Percentiles rank a stretch among this genome's conserved stretches.
Conservation (phyloP, 1,284 basidiomycete genomes). For the Lignosus rhinocerotis region DNA sequence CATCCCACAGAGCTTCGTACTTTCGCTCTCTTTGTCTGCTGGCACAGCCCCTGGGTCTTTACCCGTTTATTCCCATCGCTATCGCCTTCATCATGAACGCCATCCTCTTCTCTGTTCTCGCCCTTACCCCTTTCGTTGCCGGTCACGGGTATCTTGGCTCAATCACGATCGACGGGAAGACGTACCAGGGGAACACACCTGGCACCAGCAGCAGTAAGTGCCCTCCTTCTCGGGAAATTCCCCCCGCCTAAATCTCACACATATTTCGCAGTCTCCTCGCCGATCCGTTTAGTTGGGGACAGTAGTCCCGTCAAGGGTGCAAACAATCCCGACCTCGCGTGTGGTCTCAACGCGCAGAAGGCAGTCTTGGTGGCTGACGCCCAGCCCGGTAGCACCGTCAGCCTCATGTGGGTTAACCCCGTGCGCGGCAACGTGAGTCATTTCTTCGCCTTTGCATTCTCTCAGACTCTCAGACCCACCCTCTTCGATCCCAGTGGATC, state of each 20-base stretch:
- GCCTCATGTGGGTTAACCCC: slow-evolving; percentile 59
- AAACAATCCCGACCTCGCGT: slow-evolving; percentile 39
- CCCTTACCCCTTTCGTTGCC: slow-evolving; percentile 35
- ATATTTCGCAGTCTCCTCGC: slow-evolving; percentile 28
- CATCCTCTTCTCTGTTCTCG: slow-evolving; percentile 23
- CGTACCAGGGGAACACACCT: slow-evolving; percentile 56
- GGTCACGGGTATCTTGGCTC: slow-evolving; percentile 61
- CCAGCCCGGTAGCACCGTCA: slow-evolving; percentile 40
- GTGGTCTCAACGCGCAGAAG: slow-evolving; percentile 42
- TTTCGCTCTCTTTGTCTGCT: slow-evolving; percentile 11
- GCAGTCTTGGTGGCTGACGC: slow-evolving; percentile 39
- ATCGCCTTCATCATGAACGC: slow-evolving; percentile 17
- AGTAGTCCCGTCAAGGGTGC: slow-evolving; percentile 45
- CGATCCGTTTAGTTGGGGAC: slow-evolving; percentile 30
- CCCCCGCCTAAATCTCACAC: slow-evolving; percentile 37
- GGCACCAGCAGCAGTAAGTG: slow-evolving; percentile 32
- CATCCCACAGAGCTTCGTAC: not conserved
- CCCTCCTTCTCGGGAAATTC: slow-evolving; percentile 40
- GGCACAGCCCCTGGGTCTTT: slow-evolving; percentile 5
- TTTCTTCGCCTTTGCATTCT: not conserved
- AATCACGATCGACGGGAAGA: slow-evolving; percentile 56
- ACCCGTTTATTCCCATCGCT: not conserved
- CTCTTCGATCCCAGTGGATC: slow-evolving; percentile 36
- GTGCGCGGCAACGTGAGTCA: slow-evolving; percentile 33
- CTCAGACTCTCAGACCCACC: not conserved